Conservation (phyloP, 257 asterid species). For the Ophiorrhiza pumila region DNA sequence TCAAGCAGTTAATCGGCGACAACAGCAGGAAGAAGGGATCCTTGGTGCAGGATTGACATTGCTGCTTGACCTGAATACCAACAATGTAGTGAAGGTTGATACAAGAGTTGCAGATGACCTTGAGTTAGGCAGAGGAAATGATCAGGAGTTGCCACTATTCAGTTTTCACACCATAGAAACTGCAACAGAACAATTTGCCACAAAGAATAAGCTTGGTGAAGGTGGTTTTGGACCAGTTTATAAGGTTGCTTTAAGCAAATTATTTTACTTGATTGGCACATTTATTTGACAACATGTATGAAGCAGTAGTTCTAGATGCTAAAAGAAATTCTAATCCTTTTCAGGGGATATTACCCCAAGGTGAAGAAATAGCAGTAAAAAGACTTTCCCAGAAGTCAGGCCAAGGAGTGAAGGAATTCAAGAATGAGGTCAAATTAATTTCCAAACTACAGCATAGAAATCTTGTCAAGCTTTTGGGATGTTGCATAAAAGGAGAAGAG, state of each 20-base stretch:
- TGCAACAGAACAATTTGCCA: conserved; percentile 2
- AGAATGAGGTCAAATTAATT: conserved; percentile 29
- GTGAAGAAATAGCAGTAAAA: conserved; percentile 16
- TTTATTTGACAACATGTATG: not conserved
- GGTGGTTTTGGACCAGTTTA: conserved; percentile 15
- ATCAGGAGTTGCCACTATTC: conserved; percentile 3
- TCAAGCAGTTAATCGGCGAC: not conserved
- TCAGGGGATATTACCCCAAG: conserved; percentile 3
- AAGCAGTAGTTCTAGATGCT: not conserved
- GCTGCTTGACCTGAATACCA: not conserved
- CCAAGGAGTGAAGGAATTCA: conserved; percentile 29
- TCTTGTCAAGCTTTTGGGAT: conserved; percentile 35
- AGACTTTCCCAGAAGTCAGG: conserved; percentile 20
- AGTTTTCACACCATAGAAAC: not conserved
- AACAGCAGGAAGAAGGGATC: not conserved
- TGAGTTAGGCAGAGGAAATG: not conserved
- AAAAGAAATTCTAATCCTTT: not conserved
- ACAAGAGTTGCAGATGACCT: not conserved
- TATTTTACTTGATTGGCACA: not conserved
- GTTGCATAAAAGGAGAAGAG: conserved; percentile 28
- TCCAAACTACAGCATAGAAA: conserved; percentile 36
- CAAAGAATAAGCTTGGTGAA: not conserved
- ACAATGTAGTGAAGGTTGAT: not conserved
- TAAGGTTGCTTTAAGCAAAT: not conserved
- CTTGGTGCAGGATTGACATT: not conserved